Evolutionary conservation across 2,329 filamentous ascomycete genomes (phyloP).

Genomic region (Trichoderma afroharzianum): DNA sequence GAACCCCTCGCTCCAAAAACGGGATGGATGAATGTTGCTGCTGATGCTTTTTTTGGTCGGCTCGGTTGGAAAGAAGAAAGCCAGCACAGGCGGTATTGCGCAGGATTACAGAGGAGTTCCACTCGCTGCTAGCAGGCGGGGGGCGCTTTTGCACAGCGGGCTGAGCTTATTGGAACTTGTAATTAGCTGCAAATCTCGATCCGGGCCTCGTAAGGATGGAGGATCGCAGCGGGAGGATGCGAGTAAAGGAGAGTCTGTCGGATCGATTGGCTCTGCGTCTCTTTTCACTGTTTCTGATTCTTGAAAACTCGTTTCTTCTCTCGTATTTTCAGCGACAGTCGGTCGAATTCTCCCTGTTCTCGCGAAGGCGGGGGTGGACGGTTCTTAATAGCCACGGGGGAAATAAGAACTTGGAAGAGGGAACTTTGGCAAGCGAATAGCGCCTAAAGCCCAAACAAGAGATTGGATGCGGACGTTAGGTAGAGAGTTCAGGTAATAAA

Average conservation of each 20-base stretch:
- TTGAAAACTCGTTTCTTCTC: background rate
- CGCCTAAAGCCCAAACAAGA: background rate
- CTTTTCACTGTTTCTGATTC: background rate
- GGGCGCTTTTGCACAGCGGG: conserved; percentile 1
- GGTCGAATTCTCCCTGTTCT: background rate
- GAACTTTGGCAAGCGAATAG: background rate
- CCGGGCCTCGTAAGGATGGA: background rate
- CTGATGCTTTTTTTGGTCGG: conserved; percentile 7
- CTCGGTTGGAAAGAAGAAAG: conserved; percentile 1
- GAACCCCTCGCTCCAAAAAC: background rate
- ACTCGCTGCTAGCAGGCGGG: conserved; percentile 12
- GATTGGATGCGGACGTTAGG: background rate
- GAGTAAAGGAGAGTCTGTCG: too few species aligned
- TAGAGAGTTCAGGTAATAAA: background rate
- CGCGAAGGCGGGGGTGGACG: background rate
- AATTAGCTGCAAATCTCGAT: conserved; percentile 12
- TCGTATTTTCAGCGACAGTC: background rate
- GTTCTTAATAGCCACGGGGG: background rate
- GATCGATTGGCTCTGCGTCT: background rate
- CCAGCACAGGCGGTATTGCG: background rate
- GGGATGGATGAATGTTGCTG: conserved; percentile 2
- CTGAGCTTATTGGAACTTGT: background rate
- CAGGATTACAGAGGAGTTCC: conserved; percentile 3
- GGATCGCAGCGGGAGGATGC: background rate
- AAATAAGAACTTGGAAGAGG: background rate